phyloP scores from a whole-genome alignment of 192 early-diverging fungal species.

The Coemansia javaensis region DNA sequence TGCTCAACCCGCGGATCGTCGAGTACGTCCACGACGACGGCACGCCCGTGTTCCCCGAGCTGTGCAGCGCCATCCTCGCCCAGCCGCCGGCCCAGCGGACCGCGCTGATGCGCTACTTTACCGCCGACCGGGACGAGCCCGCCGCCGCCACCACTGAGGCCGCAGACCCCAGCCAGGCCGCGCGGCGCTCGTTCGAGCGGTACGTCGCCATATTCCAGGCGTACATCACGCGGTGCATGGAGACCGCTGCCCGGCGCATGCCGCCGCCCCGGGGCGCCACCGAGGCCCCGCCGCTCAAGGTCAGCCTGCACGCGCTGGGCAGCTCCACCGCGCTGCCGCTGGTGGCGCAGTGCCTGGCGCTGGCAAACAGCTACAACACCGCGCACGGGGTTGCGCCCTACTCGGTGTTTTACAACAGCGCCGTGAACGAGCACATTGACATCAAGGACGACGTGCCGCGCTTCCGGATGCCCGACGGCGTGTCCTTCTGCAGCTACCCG shows the following conservation, averaged over 20 bases:
- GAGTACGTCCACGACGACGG: slow-evolving; percentile 25
- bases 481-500: slow-evolving; percentile 73
- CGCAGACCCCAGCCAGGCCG: background rate
- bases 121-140: background rate
- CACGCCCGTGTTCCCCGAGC: slow-evolving; percentile 32
- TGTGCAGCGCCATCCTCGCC: slow-evolving; percentile 34
- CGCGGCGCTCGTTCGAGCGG: slow-evolving; percentile 14
- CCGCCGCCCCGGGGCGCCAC: slow-evolving; percentile 1
- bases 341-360: slow-evolving; percentile 29
- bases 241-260: slow-evolving; percentile 11
- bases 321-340: slow-evolving; percentile 16
- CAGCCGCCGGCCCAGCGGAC: slow-evolving; percentile 20
- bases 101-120: slow-evolving; percentile 38
- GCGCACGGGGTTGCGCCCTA: slow-evolving; percentile 54
- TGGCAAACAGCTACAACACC: slow-evolving; percentile 61
- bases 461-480: slow-evolving; percentile 60
- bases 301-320: slow-evolving; percentile 26
- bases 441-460: slow-evolving; percentile 74
- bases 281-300: slow-evolving; percentile 20
- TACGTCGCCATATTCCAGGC: slow-evolving; percentile 30
- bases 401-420: slow-evolving; percentile 65
- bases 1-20: slow-evolving; percentile 35
- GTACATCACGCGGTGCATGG: slow-evolving; percentile 31
- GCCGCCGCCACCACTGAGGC: background rate
- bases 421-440: slow-evolving; percentile 65